Evolutionary conservation across 306 rosid genomes (phyloP).

Genomic region (Acacia confusa): DNA sequence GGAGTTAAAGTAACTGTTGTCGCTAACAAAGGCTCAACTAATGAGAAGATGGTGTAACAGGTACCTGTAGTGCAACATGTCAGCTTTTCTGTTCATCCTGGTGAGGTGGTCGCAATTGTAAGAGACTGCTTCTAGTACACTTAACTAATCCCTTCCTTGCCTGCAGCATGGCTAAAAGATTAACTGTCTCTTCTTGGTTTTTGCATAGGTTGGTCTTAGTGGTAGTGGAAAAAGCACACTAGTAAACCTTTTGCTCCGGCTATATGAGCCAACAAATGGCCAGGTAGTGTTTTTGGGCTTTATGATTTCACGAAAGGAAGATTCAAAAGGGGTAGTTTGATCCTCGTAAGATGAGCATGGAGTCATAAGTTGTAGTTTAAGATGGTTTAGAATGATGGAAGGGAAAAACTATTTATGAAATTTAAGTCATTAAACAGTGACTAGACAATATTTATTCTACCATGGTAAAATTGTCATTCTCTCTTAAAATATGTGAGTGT

Average conservation of each 20-base stretch:
- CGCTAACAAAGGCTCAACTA: conserved; percentile 31
- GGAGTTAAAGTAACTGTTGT: conserved; percentile 30
- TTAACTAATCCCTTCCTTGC: conserved; percentile 30
- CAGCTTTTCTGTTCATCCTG: conserved; percentile 67
- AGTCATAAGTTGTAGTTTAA: not conserved
- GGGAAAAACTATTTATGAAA: not conserved
- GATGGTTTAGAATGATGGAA: not conserved
- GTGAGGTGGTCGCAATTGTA: conserved; percentile 96
- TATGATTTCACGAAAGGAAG: not conserved
- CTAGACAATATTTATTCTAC: not conserved
- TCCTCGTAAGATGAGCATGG: conserved; percentile 1
- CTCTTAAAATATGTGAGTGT: conserved; percentile 9
- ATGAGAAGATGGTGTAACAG: conserved; percentile 48
- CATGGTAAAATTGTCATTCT: not conserved
- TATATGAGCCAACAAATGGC: conserved; percentile 91
- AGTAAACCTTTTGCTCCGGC: conserved; percentile 92
- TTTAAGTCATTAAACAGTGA: not conserved
- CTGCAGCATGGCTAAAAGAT: conserved; percentile 28
- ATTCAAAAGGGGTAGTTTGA: conserved; percentile 1
- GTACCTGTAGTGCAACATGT: conserved; percentile 73
- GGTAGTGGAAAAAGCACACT: conserved; percentile 98
- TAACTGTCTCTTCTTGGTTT: conserved; percentile 31
- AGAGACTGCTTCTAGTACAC: conserved; percentile 40
- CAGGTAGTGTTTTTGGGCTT: conserved; percentile 60
- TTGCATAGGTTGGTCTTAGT: conserved; percentile 87